Base-by-base conservation (phyloP, 2,329 filamentous ascomycete genomes). In the Claviceps maximensis region DNA sequence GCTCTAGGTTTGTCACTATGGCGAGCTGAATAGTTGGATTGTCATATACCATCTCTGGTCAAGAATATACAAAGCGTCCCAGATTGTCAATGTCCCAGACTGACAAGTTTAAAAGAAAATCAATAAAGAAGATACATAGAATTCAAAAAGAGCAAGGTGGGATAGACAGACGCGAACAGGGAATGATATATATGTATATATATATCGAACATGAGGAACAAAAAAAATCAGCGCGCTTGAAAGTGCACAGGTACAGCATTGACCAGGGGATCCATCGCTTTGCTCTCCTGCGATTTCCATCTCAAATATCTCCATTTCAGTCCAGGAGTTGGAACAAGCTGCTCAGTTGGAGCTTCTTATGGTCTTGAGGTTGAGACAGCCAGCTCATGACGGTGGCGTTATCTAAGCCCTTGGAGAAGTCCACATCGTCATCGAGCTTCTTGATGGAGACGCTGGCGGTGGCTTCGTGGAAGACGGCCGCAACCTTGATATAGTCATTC, bases 401-500 rank as follows among this genome's bases (percentile, higher is more conserved):
- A 49, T 66, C 67, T 15, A 77, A 60, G 45, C 64, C 66, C 38
- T 66, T 60, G 44, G 63, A 51, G 59, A 76, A 76, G 56, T 71
- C 66, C 38, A 68, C 67, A 56, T 61, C 54, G 53, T 70, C 63
- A 50, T 70, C 64, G 19, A 82, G 65, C 45, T 74, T 61, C 69
- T 80, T 79, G 64, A 86, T 78, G 57, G 76, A 73, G 51, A 82
- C 75, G 27, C 69, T 70, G 29, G 71, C 69, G 49, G 71, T 74
- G 50, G 68, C 66, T 49, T 74, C 69, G 58, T 77, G 71, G 61
- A 87, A 79, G 52, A 87, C 71, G 44, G 83, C 74, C 49, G 82
- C 84, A 54, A 81, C 75, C 68, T 82, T 87, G 63, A 86, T 76
- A 56, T 72, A 75, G 40, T 66, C 66, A 48, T 73, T 69, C 25